Percentiles rank a stretch among this genome's conserved stretches.
These are phyloP conservation scores for Mycosarcoma maydis DNA, from an alignment of 1,284 basidiomycete genomes.

Conservation along the genomic window DNA sequence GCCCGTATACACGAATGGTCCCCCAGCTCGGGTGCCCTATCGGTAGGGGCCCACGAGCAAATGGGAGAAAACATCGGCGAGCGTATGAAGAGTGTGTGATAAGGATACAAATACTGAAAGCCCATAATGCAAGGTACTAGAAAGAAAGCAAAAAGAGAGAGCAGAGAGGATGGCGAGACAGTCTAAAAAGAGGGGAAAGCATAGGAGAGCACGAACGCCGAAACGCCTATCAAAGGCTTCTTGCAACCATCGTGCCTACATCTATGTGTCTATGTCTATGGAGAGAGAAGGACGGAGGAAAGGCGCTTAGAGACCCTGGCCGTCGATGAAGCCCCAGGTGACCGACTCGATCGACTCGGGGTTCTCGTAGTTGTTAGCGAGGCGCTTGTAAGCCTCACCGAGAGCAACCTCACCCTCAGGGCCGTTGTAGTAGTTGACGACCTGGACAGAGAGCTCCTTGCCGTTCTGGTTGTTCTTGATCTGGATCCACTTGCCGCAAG, in stretches of 20 bases:
- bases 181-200: slow-evolving; percentile 1
- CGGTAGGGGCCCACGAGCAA: slow-evolving; percentile 13
- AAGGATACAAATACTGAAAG: slow-evolving; percentile 29
- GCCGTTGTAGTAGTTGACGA: slow-evolving; percentile 42
- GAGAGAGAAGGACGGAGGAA: neutral
- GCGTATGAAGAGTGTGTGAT: slow-evolving; percentile 21
- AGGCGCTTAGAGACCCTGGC: slow-evolving; percentile 46
- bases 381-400: slow-evolving; percentile 43
- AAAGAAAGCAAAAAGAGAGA: slow-evolving; percentile 13
- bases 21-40: slow-evolving; percentile 14
- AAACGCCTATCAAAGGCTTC: slow-evolving; percentile 2
- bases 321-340: slow-evolving; percentile 56
- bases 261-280: slow-evolving; percentile 12
- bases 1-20: slow-evolving; percentile 54
- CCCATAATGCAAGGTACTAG: slow-evolving; percentile 34
- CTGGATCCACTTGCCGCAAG: slow-evolving; percentile 57
- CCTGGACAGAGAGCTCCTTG: slow-evolving; percentile 52
- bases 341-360: slow-evolving; percentile 46
- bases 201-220: slow-evolving; percentile 8
- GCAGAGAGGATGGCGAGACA: neutral
- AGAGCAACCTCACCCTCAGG: slow-evolving; percentile 42
- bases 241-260: slow-evolving; percentile 16
- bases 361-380: slow-evolving; percentile 42
- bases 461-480: slow-evolving; percentile 55
- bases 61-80: slow-evolving; percentile 47